A percentile compares a stretch with the other conserved stretches of the same genome.
phyloP scores from a whole-genome alignment of 2,329 filamentous ascomycete species.

The Neobulgaria alba region DNA sequence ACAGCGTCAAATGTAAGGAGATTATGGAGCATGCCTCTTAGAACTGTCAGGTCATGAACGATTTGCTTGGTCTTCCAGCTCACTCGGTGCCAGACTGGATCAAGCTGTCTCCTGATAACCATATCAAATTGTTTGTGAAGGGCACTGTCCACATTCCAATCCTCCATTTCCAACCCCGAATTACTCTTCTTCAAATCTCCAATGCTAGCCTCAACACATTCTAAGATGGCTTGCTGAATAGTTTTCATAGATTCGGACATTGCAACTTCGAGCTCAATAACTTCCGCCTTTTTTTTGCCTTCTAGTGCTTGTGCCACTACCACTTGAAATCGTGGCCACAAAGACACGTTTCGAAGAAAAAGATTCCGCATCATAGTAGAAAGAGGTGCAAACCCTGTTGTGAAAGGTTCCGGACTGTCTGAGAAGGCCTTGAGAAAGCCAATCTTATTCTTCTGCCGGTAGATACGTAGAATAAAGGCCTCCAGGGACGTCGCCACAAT shows the following conservation, averaged over 20 bases:
- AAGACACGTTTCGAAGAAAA: slow-evolving; percentile 76
- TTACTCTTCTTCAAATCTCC: slow-evolving; percentile 89
- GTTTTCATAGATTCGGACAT: slow-evolving; percentile 93
- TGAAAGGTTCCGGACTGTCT: slow-evolving; percentile 86
- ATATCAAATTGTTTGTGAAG: slow-evolving; percentile 87
- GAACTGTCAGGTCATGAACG: slow-evolving; percentile 75
- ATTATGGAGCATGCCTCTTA: slow-evolving; percentile 73
- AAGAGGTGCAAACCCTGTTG: slow-evolving; percentile 78
- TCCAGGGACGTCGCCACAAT: slow-evolving; percentile 81
- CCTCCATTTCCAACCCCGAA: slow-evolving; percentile 83
- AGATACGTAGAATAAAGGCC: slow-evolving; percentile 90
- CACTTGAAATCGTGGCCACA: slow-evolving; percentile 92
- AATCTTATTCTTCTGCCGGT: slow-evolving; percentile 84
- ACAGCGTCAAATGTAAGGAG: slow-evolving; percentile 84
- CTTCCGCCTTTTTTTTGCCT: slow-evolving; percentile 86
- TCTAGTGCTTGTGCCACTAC: slow-evolving; percentile 84
- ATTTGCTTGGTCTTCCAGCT: slow-evolving; percentile 95
- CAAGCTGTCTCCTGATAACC: slow-evolving; percentile 78
- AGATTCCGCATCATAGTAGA: slow-evolving; percentile 87
- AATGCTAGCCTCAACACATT: slow-evolving; percentile 93
- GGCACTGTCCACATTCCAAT: slow-evolving; percentile 93
- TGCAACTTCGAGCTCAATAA: slow-evolving; percentile 90
- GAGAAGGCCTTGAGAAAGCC: slow-evolving; percentile 96
- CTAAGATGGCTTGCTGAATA: slow-evolving; percentile 89
- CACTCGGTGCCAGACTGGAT: slow-evolving; percentile 94